Base-by-base conservation (phyloP, 2,329 filamentous ascomycete species). In the Paradendryphiella salina region DNA sequence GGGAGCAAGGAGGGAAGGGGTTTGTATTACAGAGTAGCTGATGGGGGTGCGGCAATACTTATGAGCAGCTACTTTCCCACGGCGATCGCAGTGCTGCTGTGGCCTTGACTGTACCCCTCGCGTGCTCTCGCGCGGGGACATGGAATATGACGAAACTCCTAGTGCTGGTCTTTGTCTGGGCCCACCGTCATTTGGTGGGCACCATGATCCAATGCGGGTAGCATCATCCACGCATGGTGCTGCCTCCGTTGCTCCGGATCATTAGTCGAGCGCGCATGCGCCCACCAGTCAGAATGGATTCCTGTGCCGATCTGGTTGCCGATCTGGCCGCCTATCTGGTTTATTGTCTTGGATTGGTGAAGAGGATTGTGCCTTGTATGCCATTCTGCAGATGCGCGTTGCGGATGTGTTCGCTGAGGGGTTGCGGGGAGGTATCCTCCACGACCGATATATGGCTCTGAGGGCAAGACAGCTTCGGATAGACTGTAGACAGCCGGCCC, bases 121-220 rank as follows among this genome's bases (percentile, higher is more conserved):
- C 59, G 55, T 54, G 47, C 55, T 38, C 37, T 47, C 32, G 57
- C 63, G 65, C 65, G 65, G 65, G 66, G 64, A 66, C 62, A 67
- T 60, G 67, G 66, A 65, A 63, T 59, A 62, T 65, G 68, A 68
- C 64, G 65, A 69, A 56, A 50, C 37, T 39, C 52, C 41, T 52
- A 38, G 36, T 39, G 47, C 46, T 59, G 51, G 52, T 48, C 59
- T 65, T 64, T 67, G 66, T 65, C 61, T 66, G 59, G 66, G 55
- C 59, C 65, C 66, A 61, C 63, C 49, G 15, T 45, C 35, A 43
- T 47, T 40, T 38, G 51, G 43, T 41, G 50, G 54, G 41, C 50
- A 42, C 56, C 58, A 55, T 46, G 52, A 28, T 52, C 59, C 54
- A 60, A 57, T 58, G 34, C 52, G 60, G 51, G 37, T 53, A 50